Conservation (phyloP, 345 rosid species). For the Eucalyptus marginata region DNA sequence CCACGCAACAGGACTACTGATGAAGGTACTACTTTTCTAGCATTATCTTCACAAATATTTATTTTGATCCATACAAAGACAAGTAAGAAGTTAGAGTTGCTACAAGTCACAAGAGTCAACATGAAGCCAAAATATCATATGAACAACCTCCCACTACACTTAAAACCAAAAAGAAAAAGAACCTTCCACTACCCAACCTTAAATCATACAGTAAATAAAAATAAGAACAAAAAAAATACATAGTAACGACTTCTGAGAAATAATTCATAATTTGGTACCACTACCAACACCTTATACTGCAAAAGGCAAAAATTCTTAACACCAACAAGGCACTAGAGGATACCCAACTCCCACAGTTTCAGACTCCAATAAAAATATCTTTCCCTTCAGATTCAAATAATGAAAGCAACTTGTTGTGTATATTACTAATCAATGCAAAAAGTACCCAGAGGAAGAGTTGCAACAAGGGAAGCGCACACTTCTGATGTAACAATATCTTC, state of each 20-base stretch:
- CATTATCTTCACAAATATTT: background rate
- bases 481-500: constrained; percentile 31
- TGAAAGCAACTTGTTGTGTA: background rate
- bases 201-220: too few species aligned
- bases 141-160: background rate
- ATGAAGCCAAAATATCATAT: background rate
- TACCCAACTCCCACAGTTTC: background rate
- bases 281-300: background rate
- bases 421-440: background rate
- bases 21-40: background rate
- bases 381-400: background rate
- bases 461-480: constrained; percentile 80
- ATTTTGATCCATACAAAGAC: background rate
- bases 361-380: too few species aligned
- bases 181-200: background rate
- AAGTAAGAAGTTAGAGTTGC: background rate
- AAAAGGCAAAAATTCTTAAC: background rate
- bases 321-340: background rate
- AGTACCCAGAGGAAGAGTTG: constrained; percentile 83
- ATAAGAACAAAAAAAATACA: too few species aligned
- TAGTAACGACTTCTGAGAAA: background rate
- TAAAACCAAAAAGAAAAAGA: background rate
- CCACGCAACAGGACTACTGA: background rate
- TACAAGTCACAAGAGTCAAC: background rate
- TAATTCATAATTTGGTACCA: background rate